Conservation (phyloP, 2,329 filamentous ascomycete genomes). For the Raffaelea ambrosiae region DNA sequence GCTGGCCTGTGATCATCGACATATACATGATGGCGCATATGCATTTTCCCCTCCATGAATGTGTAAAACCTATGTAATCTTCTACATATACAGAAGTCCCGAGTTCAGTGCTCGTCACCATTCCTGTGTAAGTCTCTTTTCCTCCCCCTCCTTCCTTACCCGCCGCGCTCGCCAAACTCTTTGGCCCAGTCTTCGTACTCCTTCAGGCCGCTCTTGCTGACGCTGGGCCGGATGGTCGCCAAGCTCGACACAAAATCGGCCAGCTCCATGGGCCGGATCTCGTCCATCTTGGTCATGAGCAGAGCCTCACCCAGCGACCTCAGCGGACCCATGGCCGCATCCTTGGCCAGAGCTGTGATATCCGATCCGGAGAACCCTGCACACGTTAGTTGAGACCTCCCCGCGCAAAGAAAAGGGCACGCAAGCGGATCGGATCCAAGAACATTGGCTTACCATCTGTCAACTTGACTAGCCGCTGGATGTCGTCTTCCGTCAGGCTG, state of each 20-base stretch:
- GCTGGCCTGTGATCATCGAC: too few species aligned
- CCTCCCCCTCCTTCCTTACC: slow-evolving; percentile 34
- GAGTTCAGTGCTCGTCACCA: too few species aligned
- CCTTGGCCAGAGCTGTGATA: slow-evolving; percentile 92
- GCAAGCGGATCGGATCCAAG: not conserved
- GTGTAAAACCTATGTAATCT: too few species aligned
- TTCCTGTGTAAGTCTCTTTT: not conserved
- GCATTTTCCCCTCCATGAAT: too few species aligned
- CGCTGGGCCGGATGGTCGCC: slow-evolving; percentile 77
- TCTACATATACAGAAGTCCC: too few species aligned
- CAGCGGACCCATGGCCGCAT: slow-evolving; percentile 94
- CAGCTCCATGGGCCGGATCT: slow-evolving; percentile 80
- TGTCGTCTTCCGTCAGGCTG: slow-evolving; percentile 60
- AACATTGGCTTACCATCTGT: slow-evolving; percentile 71
- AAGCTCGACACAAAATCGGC: slow-evolving; percentile 80
- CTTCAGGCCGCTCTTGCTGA: slow-evolving; percentile 74
- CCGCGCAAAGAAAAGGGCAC: slow-evolving; percentile 1
- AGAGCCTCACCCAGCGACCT: slow-evolving; percentile 83
- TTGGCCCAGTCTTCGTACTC: slow-evolving; percentile 91
- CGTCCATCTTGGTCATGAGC: slow-evolving; percentile 84
- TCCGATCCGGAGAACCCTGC: slow-evolving; percentile 95
- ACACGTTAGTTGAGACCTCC: slow-evolving; percentile 4
- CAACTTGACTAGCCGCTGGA: slow-evolving; percentile 63
- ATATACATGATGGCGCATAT: too few species aligned
- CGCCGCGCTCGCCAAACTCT: slow-evolving; percentile 87